phyloP scores from a whole-genome alignment of 176 grass and related monocot species.

The Miscanthus lutarioriparius region DNA sequence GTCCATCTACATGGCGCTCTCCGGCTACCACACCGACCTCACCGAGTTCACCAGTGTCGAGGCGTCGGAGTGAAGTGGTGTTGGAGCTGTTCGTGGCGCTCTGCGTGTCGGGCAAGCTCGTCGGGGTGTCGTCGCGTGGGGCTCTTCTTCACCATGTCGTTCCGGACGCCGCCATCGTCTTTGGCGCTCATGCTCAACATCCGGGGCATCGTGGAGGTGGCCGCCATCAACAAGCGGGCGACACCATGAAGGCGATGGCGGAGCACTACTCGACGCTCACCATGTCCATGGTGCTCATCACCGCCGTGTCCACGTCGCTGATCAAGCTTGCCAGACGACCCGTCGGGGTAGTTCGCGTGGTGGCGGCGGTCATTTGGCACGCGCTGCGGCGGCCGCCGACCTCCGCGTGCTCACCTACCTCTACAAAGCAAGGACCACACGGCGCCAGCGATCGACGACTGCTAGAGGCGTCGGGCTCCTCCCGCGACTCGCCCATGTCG shows the following conservation, averaged over 20 bases:
- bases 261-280: slow-evolving; percentile 9
- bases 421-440: slow-evolving; percentile 71
- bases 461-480: slow-evolving; percentile 31
- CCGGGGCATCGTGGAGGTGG: slow-evolving; percentile 72
- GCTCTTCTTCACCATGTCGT: slow-evolving; percentile 61
- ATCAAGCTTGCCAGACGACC: slow-evolving; percentile 75
- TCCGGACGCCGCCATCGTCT: slow-evolving; percentile 47
- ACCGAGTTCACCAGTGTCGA: slow-evolving; percentile 26
- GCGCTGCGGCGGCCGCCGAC: slow-evolving; percentile 30
- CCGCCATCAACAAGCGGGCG: slow-evolving; percentile 73
- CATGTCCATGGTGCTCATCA: slow-evolving; percentile 13
- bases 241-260: slow-evolving; percentile 43
- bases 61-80: slow-evolving; percentile 38
- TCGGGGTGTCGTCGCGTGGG: slow-evolving; percentile 57
- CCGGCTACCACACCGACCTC: slow-evolving; percentile 69
- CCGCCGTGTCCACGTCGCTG: slow-evolving; percentile 38
- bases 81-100: slow-evolving; percentile 68
- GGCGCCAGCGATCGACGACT: slow-evolving; percentile 61
- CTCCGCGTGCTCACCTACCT: slow-evolving; percentile 63
- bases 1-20: slow-evolving; percentile 61
- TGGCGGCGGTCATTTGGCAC: slow-evolving; percentile 38
- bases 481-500: slow-evolving; percentile 42
- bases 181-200: slow-evolving; percentile 74
- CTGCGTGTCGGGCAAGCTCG: slow-evolving; percentile 60
- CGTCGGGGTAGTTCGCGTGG: slow-evolving; percentile 39